A percentile compares a stretch with the other conserved stretches of the same genome.
Conservation (phyloP, 768 basidiomycete species). For the Cystofilobasidium bisporidii region DNA sequence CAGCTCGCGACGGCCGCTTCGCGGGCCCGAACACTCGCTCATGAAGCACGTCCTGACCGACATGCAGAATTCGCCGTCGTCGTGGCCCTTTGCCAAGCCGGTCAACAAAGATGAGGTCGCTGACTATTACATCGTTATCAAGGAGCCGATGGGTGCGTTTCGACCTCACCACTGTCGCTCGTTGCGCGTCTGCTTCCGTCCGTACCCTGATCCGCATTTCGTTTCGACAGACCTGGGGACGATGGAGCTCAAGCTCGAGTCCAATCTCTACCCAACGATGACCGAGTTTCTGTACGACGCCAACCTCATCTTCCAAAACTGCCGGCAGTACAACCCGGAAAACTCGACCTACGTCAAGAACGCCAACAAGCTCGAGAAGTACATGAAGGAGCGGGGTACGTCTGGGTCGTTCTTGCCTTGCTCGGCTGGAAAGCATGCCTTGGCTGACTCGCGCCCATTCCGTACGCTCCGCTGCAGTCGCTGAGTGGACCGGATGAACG, state of each 20-base stretch:
- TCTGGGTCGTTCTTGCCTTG: not conserved
- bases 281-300: conserved; percentile 48
- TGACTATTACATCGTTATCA: conserved; percentile 85
- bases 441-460: no score
- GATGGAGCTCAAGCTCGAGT: conserved; percentile 82
- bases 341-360: conserved; percentile 62
- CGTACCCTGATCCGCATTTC: conserved; percentile 6
- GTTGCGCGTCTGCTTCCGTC: not conserved
- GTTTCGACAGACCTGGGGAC: conserved; percentile 60
- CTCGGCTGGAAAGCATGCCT: no score
- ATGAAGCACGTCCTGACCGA: conserved; percentile 73
- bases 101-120: conserved; percentile 68
- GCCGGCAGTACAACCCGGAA: conserved; percentile 76
- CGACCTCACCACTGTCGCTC: not conserved
- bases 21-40: conserved; percentile 50
- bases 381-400: conserved; percentile 43
- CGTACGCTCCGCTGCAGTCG: no score
- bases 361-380: conserved; percentile 73
- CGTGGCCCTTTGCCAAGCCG: conserved; percentile 81
- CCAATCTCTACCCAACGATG: conserved; percentile 44
- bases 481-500: conserved; percentile 15
- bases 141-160: conserved; percentile 78
- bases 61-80: conserved; percentile 61
- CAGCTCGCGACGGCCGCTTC: conserved; percentile 43
- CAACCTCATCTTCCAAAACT: conserved; percentile 79